Percentiles rank a stretch among this genome's conserved stretches.
Evolutionary conservation across 192 early-diverging fungal species (phyloP).

Genomic region (Funneliformis geosporum): DNA sequence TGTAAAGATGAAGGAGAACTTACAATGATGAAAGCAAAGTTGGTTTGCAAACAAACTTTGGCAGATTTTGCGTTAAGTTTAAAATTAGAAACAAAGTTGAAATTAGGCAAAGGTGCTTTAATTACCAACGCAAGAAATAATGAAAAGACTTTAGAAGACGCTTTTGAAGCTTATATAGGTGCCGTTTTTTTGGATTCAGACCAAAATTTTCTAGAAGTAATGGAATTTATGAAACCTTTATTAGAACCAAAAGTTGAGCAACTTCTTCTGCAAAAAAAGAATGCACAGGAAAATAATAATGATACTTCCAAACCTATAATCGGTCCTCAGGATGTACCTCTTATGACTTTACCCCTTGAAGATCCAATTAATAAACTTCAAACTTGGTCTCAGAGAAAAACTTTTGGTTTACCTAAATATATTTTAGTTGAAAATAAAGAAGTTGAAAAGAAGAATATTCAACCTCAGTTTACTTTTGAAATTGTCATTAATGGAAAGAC

Average conservation of each 20-base stretch:
- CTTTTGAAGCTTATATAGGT: constrained; percentile 13
- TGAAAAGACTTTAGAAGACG: constrained; percentile 9
- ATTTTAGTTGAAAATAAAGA: not conserved
- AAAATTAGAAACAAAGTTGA: not conserved
- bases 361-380: constrained; percentile 5
- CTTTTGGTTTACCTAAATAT: not conserved
- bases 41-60: constrained; percentile 10
- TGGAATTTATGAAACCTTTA: not conserved
- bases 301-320: not conserved
- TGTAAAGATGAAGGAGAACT: not conserved
- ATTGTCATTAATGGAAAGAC: not conserved
- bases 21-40: not conserved
- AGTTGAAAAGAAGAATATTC: too few species aligned
- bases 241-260: not conserved
- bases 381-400: not conserved
- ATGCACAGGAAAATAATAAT: not conserved
- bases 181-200: not conserved
- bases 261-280: not conserved
- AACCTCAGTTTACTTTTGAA: not conserved
- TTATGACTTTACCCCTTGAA: not conserved
- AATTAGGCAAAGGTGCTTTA: not conserved
- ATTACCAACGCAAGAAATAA: not conserved
- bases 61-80: not conserved
- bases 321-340: not conserved
- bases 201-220: not conserved